These are phyloP conservation scores for Ceratorhiza oryzae-sativae DNA, from an alignment of 1,284 basidiomycete genomes.

Conservation along the genomic window DNA sequence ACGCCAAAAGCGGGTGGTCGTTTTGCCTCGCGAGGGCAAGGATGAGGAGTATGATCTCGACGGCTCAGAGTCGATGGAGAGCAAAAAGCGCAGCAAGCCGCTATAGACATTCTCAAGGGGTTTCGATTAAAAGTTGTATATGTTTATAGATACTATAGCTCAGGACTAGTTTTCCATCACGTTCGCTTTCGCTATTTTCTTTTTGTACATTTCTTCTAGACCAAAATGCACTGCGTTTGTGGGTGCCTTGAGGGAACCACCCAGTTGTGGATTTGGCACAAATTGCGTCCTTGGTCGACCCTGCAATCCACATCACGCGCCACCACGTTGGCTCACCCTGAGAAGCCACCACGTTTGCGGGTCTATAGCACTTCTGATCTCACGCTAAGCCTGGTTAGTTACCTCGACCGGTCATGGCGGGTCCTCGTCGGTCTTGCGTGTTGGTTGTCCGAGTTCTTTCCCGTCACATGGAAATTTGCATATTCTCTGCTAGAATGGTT, in stretches of 20 bases:
- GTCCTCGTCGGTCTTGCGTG: background rate
- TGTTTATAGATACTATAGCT: too few species aligned
- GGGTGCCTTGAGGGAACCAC: background rate
- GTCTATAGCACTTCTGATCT: too few species aligned
- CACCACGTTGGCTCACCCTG: background rate
- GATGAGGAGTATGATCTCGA: conserved; percentile 10
- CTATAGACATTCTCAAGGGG: background rate
- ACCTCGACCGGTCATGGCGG: too few species aligned
- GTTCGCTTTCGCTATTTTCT: background rate
- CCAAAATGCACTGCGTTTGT: background rate
- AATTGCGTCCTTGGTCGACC: background rate
- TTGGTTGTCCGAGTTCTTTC: background rate
- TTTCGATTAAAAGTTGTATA: background rate
- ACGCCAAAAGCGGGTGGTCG: background rate
- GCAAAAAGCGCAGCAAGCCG: background rate
- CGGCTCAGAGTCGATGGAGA: conserved; percentile 5
- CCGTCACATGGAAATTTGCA: background rate
- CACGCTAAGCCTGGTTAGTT: too few species aligned
- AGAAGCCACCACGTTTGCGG: background rate
- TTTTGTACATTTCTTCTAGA: conserved; percentile 1
- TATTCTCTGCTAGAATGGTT: background rate
- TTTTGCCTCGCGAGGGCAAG: background rate
- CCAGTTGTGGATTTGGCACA: background rate
- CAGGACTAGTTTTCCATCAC: background rate
- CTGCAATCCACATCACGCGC: background rate